Percentiles rank a stretch among this genome's conserved stretches.
phyloP scores from a whole-genome alignment of 2,329 filamentous ascomycete genomes.

The Cytospora leucostoma region DNA sequence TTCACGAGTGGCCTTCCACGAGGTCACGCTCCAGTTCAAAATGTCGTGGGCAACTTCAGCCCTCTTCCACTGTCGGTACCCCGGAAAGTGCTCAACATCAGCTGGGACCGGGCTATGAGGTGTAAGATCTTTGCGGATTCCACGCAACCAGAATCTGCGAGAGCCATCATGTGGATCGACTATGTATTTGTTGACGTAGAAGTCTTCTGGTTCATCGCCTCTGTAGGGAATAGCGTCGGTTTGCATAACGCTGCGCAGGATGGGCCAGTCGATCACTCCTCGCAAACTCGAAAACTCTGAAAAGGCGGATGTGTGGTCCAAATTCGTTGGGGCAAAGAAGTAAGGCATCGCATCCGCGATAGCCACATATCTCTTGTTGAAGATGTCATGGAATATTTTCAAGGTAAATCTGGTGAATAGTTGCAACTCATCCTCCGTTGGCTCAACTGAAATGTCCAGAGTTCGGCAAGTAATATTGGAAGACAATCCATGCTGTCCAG shows the following conservation, averaged over 20 bases:
- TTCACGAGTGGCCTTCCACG: constrained; percentile 26
- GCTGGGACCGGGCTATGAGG: constrained; percentile 66
- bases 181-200: constrained; percentile 56
- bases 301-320: constrained; percentile 35
- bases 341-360: constrained; percentile 71
- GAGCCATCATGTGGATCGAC: constrained; percentile 63
- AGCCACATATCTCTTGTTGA: constrained; percentile 80
- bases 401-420: constrained; percentile 73
- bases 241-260: constrained; percentile 46
- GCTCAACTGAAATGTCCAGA: constrained; percentile 45
- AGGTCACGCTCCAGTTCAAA: constrained; percentile 75
- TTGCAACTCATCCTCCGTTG: constrained; percentile 49
- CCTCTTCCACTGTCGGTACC: constrained; percentile 46
- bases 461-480: constrained; percentile 58
- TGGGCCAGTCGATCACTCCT: constrained; percentile 61
- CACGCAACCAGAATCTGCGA: constrained; percentile 59
- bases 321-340: constrained; percentile 68
- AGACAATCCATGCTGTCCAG: constrained; percentile 47
- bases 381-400: constrained; percentile 77
- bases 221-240: constrained; percentile 43
- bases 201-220: constrained; percentile 46
- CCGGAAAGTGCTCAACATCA: constrained; percentile 48
- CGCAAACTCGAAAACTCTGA: constrained; percentile 29
- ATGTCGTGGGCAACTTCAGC: constrained; percentile 57
- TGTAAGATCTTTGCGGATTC: constrained; percentile 58